Percentiles rank a stretch among this genome's conserved stretches.
Evolutionary conservation across 2,329 filamentous ascomycete genomes (phyloP).

Genomic region (Moelleriella libera): DNA sequence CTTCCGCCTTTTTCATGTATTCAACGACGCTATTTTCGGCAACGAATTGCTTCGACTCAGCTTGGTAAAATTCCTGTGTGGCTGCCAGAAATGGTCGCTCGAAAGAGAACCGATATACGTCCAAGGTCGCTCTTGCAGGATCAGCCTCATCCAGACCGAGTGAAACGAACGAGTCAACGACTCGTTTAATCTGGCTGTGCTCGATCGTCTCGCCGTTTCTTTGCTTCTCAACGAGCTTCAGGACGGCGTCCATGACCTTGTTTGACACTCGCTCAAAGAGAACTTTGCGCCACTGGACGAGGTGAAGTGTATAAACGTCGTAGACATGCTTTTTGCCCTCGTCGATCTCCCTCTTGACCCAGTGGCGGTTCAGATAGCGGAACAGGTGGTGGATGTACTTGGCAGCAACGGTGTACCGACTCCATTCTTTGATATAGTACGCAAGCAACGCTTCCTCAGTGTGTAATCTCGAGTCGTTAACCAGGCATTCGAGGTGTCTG

Average conservation of each 20-base stretch:
- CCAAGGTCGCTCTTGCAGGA: slow-evolving; percentile 82
- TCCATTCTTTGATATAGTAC: slow-evolving; percentile 96
- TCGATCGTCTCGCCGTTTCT: slow-evolving; percentile 96
- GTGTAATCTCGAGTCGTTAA: slow-evolving; percentile 61
- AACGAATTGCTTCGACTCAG: slow-evolving; percentile 87
- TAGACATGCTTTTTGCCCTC: slow-evolving; percentile 98
- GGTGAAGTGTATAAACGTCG: slow-evolving; percentile 91
- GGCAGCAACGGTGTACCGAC: slow-evolving; percentile 84
- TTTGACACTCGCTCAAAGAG: slow-evolving; percentile 73
- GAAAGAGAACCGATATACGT: slow-evolving; percentile 87
- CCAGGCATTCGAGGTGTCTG: slow-evolving; percentile 58
- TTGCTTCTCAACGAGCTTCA: slow-evolving; percentile 94
- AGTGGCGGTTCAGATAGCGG: slow-evolving; percentile 90
- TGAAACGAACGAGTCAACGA: slow-evolving; percentile 93
- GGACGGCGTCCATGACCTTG: slow-evolving; percentile 88
- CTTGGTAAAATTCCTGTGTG: slow-evolving; percentile 74
- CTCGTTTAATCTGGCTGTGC: slow-evolving; percentile 89
- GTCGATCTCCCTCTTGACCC: slow-evolving; percentile 98
- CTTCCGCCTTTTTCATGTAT: slow-evolving; percentile 99
- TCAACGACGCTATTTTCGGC: slow-evolving; percentile 96
- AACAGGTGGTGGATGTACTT: slow-evolving; percentile 98
- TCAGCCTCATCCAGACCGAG: slow-evolving; percentile 89
- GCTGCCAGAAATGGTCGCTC: slow-evolving; percentile 82
- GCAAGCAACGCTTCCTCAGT: slow-evolving; percentile 77
- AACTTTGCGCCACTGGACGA: slow-evolving; percentile 89